These are phyloP conservation scores for Lavandula angustifolia DNA, from an alignment of 257 asterid species.

Conservation along the genomic window DNA sequence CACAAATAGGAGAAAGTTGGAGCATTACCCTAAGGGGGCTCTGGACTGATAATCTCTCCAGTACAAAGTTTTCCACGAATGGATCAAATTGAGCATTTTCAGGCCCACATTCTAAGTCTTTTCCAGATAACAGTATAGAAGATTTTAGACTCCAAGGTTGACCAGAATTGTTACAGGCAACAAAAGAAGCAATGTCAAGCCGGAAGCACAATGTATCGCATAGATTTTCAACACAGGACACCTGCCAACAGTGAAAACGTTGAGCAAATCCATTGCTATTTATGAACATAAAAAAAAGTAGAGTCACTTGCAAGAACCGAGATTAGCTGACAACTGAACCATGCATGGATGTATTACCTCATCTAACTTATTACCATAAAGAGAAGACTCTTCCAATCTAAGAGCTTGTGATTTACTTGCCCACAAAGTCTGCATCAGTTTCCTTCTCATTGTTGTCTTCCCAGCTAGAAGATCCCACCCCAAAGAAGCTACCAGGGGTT, in stretches of 20 bases:
- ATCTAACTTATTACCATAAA: slow-evolving; percentile 58
- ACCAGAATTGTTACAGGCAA: slow-evolving; percentile 88
- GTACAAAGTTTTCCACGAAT: slow-evolving; percentile 93
- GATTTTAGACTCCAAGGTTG: slow-evolving; percentile 86
- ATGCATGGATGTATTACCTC: slow-evolving; percentile 55
- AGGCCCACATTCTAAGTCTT: slow-evolving; percentile 45
- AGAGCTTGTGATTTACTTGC: slow-evolving; percentile 89
- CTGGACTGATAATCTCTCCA: slow-evolving; percentile 90
- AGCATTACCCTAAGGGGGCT: slow-evolving; percentile 89
- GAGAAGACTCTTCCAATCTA: slow-evolving; percentile 75
- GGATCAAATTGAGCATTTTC: slow-evolving; percentile 73
- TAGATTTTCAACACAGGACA: slow-evolving; percentile 78
- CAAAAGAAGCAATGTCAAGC: slow-evolving; percentile 95
- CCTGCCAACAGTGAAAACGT: slow-evolving; percentile 56
- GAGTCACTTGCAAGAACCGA: slow-evolving; percentile 19
- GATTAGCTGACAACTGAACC: slow-evolving; percentile 19
- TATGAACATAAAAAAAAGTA: slow-evolving; percentile 1
- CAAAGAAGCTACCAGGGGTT: slow-evolving; percentile 91
- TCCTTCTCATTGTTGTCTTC: slow-evolving; percentile 73
- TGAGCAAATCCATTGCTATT: slow-evolving; percentile 23
- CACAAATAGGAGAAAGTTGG: slow-evolving; percentile 22
- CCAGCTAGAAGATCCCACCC: slow-evolving; percentile 99
- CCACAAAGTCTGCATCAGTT: slow-evolving; percentile 87
- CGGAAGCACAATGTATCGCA: slow-evolving; percentile 91
- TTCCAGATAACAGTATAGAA: slow-evolving; percentile 75